Evolutionary conservation across 345 rosid genomes (phyloP), one percentile per base, ranked within the genome.

Genomic region (Eucalyptus polybractea): DNA sequence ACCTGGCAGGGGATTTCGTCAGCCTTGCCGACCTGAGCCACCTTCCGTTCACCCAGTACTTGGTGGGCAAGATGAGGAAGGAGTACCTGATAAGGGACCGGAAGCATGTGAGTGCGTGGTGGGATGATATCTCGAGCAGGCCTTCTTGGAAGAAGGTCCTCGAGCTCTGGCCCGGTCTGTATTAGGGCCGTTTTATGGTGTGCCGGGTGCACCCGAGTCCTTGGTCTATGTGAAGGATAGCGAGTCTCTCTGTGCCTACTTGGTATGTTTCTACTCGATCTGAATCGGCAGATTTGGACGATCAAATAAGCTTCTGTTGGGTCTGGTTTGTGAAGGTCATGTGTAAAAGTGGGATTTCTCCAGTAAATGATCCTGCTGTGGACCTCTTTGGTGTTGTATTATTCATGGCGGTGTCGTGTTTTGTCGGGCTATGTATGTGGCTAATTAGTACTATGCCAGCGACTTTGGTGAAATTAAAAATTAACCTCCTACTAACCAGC

Each of bases 1-100:
- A 96, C 91, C 88, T 95, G 50, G 98, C 94, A 8, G 97, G 97
- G 4, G 95, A 94, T 88, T 95, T 93, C 93, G 92, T 95, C 80
- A 94, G 96, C 92, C 89, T 95, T 42, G 97, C 99, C 44, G 97
- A 96, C 89, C 91, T 94, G 27, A 94, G 96, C 89, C 94, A 95
- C 92, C 93, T 96, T 6, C 96, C 97, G 0, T 93, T 93, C 72
- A 94, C 95, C 7, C 93, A 95, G 24, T 94, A 93, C 91, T 86
- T 96, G 94, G 94, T 96, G 33, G 95, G 94, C 44, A 93, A 90
- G 5, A 92, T 94, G 80, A 89, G 91, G 45, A 95, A 93, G 89
- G 93, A 92, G 89, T 87, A 93, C 85, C 12, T 96, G 95, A 93
- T 95, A 50, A 91, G 91, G 89, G 92, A 92, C n/a, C 94, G 97